Percentiles rank a stretch among this genome's conserved stretches.
Evolutionary conservation across 169 alveolate genomes (phyloP).

Genomic region (Eimeria acervulina): DNA sequence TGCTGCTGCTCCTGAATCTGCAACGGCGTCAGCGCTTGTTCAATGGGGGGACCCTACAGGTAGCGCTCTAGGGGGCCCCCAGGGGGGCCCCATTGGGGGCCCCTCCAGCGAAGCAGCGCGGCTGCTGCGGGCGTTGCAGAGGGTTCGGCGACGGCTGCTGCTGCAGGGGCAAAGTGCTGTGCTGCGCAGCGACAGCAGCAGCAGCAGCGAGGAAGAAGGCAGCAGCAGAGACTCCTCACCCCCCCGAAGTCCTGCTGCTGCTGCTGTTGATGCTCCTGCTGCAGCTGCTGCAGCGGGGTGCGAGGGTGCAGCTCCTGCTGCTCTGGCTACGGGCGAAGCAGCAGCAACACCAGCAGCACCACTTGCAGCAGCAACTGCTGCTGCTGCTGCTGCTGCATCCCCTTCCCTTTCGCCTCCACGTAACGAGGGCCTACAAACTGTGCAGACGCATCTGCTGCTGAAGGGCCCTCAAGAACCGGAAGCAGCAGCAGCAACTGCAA

Average conservation of each 20-base stretch:
- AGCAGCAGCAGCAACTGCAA: slow-evolving; percentile 22
- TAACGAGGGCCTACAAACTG: neutral
- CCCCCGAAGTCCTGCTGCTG: neutral
- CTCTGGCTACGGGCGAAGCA: neutral
- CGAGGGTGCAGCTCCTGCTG: neutral
- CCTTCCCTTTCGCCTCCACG: neutral
- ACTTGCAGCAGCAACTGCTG: neutral
- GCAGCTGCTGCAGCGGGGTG: neutral
- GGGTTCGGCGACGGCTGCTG: slow-evolving; percentile 46
- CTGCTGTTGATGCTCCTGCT: slow-evolving; percentile 40
- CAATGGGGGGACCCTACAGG: neutral
- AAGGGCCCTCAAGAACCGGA: neutral
- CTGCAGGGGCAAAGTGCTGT: slow-evolving; percentile 64
- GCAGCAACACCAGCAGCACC: slow-evolving; percentile 4
- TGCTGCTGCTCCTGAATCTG: neutral
- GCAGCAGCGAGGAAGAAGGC: slow-evolving; percentile 67
- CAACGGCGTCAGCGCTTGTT: neutral
- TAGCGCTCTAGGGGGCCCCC: slow-evolving; percentile 28
- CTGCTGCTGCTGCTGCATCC: slow-evolving; percentile 9
- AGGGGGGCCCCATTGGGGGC: neutral
- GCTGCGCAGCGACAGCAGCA: slow-evolving; percentile 77
- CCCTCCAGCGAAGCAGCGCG: neutral
- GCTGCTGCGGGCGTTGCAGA: slow-evolving; percentile 36
- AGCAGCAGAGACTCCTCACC: slow-evolving; percentile 62
- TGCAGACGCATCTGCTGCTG: neutral